Evolutionary conservation across 345 rosid genomes (phyloP).

Genomic region (Jatropha curcas): DNA sequence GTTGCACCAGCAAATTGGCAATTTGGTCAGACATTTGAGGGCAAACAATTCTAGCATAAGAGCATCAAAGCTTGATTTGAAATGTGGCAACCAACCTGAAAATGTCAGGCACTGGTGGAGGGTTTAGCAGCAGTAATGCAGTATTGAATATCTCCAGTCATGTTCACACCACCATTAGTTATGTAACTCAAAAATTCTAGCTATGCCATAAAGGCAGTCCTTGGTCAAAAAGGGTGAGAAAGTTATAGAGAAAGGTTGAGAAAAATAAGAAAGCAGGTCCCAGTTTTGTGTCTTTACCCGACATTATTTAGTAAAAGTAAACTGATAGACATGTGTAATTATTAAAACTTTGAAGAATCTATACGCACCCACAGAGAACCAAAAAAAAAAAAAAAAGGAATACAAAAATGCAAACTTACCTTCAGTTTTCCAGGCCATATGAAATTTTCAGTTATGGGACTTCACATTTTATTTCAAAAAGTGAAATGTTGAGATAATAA

Average conservation of each 20-base stretch:
- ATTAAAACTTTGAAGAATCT: neutral
- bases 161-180: conserved; percentile 6
- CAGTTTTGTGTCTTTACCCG: conserved; percentile 22
- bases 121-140: neutral
- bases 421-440: too few species aligned
- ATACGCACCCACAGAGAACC: too few species aligned
- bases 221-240: conserved; percentile 22
- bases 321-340: conserved; percentile 7
- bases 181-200: neutral
- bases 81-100: neutral
- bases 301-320: conserved; percentile 5
- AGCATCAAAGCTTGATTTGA: neutral
- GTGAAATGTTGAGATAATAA: too few species aligned
- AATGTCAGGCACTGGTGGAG: neutral
- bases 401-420: too few species aligned
- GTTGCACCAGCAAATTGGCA: conserved; percentile 86
- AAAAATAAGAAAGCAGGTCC: conserved; percentile 12
- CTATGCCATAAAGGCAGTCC: conserved; percentile 1
- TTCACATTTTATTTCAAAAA: too few species aligned
- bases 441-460: too few species aligned
- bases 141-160: neutral
- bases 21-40: conserved; percentile 79
- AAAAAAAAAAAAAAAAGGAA: too few species aligned
- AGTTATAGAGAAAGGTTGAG: conserved; percentile 10
- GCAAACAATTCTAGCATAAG: conserved; percentile 60